phyloP scores from a whole-genome alignment of 257 asterid genomes.

The Ajuga chamaepitys region DNA sequence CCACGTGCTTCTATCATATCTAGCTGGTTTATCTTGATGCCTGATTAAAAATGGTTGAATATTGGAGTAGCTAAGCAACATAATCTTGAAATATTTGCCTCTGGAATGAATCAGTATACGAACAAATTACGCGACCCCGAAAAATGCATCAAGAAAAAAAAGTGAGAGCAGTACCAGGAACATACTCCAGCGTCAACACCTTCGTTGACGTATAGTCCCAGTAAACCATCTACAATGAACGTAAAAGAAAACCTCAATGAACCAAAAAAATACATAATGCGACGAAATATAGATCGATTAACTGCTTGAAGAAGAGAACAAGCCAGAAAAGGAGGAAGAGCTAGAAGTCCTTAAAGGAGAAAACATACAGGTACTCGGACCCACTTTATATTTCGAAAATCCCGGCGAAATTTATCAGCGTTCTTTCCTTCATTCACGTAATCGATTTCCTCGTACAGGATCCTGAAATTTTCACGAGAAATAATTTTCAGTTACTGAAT shows the following conservation, averaged over 20 bases:
- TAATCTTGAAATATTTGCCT: background rate
- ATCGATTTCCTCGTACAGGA: constrained; percentile 90
- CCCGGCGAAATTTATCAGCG: constrained; percentile 94
- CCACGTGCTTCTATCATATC: constrained; percentile 66
- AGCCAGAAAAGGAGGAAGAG: constrained; percentile 1
- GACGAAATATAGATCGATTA: background rate
- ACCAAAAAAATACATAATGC: background rate
- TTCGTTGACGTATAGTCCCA: constrained; percentile 91
- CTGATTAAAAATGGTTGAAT: constrained; percentile 32
- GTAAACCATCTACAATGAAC: constrained; percentile 52
- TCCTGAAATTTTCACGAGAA: constrained; percentile 44
- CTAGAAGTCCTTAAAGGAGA: constrained; percentile 17
- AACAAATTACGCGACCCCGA: background rate
- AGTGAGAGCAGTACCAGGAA: constrained; percentile 55
- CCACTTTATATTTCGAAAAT: constrained; percentile 95
- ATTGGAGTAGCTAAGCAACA: constrained; percentile 3
- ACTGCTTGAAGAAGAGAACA: background rate
- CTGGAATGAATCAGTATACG: background rate
- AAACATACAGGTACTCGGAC: constrained; percentile 97
- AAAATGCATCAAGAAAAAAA: background rate
- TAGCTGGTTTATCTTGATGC: constrained; percentile 74
- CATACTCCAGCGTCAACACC: constrained; percentile 91
- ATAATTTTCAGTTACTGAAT: background rate
- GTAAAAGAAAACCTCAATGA: constrained; percentile 8
- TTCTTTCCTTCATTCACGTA: constrained; percentile 96